phyloP scores from a whole-genome alignment of 352 stramenopile genomes.

The Phytophthora constricta region DNA sequence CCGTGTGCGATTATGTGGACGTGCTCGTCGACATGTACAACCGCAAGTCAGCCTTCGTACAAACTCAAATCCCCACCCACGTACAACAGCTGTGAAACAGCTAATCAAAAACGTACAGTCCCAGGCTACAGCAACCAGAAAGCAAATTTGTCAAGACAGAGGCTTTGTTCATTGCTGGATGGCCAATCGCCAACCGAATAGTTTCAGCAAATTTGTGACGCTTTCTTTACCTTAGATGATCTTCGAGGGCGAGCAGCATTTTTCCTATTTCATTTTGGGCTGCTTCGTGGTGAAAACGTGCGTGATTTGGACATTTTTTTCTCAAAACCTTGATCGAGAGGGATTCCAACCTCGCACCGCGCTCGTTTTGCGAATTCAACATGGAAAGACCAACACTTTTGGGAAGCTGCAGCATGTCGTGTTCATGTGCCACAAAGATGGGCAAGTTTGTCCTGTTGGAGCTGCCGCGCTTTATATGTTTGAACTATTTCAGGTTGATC shows the following conservation, averaged over 20 bases:
- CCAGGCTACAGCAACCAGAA: slow-evolving; percentile 3
- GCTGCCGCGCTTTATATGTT: slow-evolving; percentile 17
- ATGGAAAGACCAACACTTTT: slow-evolving; percentile 21
- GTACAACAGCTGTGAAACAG: slow-evolving; percentile 10
- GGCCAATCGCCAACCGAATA: slow-evolving; percentile 5
- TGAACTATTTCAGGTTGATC: slow-evolving; percentile 11
- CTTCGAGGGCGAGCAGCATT: slow-evolving; percentile 4
- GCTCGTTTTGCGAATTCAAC: slow-evolving; percentile 16
- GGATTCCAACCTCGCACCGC: not conserved
- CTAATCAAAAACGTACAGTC: slow-evolving; percentile 18
- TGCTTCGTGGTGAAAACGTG: slow-evolving; percentile 17
- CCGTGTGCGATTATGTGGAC: slow-evolving; percentile 7
- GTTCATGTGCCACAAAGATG: slow-evolving; percentile 20
- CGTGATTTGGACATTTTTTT: slow-evolving; percentile 10
- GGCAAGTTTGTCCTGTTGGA: slow-evolving; percentile 14
- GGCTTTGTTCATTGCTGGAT: slow-evolving; percentile 10
- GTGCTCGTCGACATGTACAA: slow-evolving; percentile 12
- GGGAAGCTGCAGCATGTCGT: slow-evolving; percentile 18
- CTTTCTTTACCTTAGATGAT: slow-evolving; percentile 2
- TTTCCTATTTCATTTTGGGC: slow-evolving; percentile 7
- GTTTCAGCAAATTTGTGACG: slow-evolving; percentile 17
- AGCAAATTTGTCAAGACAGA: slow-evolving; percentile 13
- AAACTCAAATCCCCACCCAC: slow-evolving; percentile 12
- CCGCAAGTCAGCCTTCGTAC: not conserved
- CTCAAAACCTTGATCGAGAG: not conserved